Evolutionary conservation across 345 rosid genomes (phyloP), one percentile per base, ranked within the genome.

Genomic region (Linum tenue): DNA sequence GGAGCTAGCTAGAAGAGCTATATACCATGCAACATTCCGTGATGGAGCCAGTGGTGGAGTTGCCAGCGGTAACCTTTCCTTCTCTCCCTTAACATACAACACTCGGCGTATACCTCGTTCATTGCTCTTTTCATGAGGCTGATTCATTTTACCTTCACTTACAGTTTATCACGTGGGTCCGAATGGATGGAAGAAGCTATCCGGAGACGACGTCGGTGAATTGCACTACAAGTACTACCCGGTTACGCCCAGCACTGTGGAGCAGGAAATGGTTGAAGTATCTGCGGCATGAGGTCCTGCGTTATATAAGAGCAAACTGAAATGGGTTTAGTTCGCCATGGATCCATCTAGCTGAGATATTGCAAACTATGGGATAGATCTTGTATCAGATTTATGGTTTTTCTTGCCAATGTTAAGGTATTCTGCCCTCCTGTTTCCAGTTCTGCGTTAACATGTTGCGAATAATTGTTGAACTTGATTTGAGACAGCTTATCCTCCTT

Each of bases 1-100:
- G 0, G 99, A 94, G 76, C 76, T 94, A 82, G 99, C 95, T 51
- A 80, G 95, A 75, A 85, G 99, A 76, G 76, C 96, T 70, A 95
- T 95, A 74, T 95, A 95, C 77, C 99, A 91, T 73, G 99, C 97
- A 9, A 90, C 97, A 56, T 95, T 88, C 83, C 85, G 99, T 36
- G 97, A 95, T 77, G 97, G 91, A 59, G 96, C 97, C 75, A 95
- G 99, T 80, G 99, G 99, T 76, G 99, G 99, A 70, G 97, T 95
- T 56, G 97, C 95, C 44, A 95, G 99, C 76, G 97, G 97, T 94
- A 85, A 56, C 2, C 31, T 57, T 62, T 69, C 79, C 71, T 58
- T 57, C 69, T 64, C 44, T 37, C 55, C 56, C 48, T 63, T 55
- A 17, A 37, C 55, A 50, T 43, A 60, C 2, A 5, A 22, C 31